phyloP scores from a whole-genome alignment of 768 basidiomycete genomes.

The Lactifluus rugatus region DNA sequence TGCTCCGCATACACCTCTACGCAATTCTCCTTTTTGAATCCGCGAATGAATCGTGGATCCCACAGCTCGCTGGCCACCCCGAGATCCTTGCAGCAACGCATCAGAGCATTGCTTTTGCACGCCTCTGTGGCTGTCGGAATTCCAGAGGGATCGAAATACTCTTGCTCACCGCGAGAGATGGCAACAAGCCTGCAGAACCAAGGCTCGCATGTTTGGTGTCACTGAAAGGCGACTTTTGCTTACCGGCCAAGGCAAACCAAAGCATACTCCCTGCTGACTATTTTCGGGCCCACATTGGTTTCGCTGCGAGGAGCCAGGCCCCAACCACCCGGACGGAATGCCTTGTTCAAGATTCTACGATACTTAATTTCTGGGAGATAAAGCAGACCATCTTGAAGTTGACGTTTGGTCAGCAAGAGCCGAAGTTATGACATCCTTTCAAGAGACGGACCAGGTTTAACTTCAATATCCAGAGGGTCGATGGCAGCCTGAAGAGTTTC shows the following conservation, averaged over 20 bases:
- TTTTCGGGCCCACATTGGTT: conserved; percentile 77
- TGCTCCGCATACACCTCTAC: conserved; percentile 84
- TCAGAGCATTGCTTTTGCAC: conserved; percentile 92
- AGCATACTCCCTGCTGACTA: conserved; percentile 91
- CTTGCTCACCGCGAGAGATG: conserved; percentile 90
- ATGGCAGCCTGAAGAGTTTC: conserved; percentile 67
- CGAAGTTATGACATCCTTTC: background rate
- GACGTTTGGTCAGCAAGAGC: background rate
- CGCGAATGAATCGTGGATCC: conserved; percentile 93
- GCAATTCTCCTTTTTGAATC: conserved; percentile 80
- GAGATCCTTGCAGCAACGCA: conserved; percentile 96
- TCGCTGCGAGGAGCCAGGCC: conserved; percentile 90
- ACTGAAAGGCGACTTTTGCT: conserved; percentile 22
- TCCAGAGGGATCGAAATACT: conserved; percentile 87
- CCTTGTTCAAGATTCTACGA: conserved; percentile 79
- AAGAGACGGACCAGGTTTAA: conserved; percentile 74
- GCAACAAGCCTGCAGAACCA: conserved; percentile 57
- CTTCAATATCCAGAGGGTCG: conserved; percentile 73
- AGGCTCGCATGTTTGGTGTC: background rate
- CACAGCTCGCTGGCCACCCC: conserved; percentile 95
- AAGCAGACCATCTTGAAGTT: conserved; percentile 66
- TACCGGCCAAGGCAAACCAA: conserved; percentile 88
- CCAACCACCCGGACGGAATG: conserved; percentile 96
- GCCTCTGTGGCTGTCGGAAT: conserved; percentile 92
- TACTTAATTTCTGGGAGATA: conserved; percentile 98